Evolutionary conservation across 1,284 basidiomycete genomes (phyloP), one percentile per base, ranked within the genome.

Genomic region (Apiotrichum gracile): DNA sequence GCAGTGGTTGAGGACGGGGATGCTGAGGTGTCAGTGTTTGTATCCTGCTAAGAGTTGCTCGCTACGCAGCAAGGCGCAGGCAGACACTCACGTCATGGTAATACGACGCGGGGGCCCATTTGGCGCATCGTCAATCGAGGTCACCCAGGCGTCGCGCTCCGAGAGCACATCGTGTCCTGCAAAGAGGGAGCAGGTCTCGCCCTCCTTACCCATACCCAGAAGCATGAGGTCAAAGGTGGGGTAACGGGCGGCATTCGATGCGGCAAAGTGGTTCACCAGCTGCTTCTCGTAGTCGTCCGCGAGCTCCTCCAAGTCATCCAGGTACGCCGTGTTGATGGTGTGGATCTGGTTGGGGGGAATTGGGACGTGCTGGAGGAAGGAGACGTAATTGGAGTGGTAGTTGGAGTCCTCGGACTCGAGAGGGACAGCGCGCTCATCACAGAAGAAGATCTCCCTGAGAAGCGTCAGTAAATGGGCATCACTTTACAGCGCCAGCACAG

Each of bases 171-270:
- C 82, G 73, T 97, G 94, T 5, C 82, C 87, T 17, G 94, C 92
- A 82, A 98, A 98, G 60, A 98, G 85, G 14, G 88, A 92, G 62
- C 87, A 91, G 24, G 93, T 97, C 79, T 98, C 96, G 22, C 94
- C 94, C 70, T 97, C 94, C 6, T 88, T 86, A 21, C 92, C 92
- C 81, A 91, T 85, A 48, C 92, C 92, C 49, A 97, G 85, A 41
- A 97, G 83, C 76, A 96, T 87, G 66, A 97, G 83, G 73, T 97
- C 92, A 72, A 97, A 96, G 42, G 92, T 81, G 56, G 92, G 92
- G 81, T 94, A 97, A 56, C 91, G 85, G 13, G 91, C 91, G 4
- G 90, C 81, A 72, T 94, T 88, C 68, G 85, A 87, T 66, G 86
- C 84, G 1, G 90, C 91, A 72, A 98, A 98, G 68, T 90, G 88